Percentiles rank a stretch among this genome's conserved stretches.
Conservation (phyloP, 306 rosid species). For the Fagus sylvatica region DNA sequence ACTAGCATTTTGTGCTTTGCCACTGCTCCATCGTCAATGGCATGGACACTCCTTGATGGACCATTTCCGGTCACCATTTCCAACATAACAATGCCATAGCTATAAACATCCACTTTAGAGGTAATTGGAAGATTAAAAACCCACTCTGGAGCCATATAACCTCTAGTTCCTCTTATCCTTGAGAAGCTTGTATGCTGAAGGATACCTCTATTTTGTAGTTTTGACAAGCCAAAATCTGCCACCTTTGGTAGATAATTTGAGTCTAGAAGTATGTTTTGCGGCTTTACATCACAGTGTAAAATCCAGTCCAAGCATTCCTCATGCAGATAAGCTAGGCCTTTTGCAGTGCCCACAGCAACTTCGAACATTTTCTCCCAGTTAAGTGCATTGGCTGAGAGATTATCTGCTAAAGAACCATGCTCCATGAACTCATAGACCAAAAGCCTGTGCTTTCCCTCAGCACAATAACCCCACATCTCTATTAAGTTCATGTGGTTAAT, state of each 20-base stretch:
- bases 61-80: slow-evolving; percentile 40
- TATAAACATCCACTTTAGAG: slow-evolving; percentile 47
- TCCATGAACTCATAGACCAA: slow-evolving; percentile 42
- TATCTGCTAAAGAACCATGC: slow-evolving; percentile 32
- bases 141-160: slow-evolving; percentile 48
- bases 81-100: slow-evolving; percentile 40
- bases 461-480: slow-evolving; percentile 46
- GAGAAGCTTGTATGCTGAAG: slow-evolving; percentile 21
- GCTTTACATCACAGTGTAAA: slow-evolving; percentile 43
- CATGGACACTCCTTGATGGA: not conserved
- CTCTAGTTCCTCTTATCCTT: slow-evolving; percentile 37
- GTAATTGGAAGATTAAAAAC: slow-evolving; percentile 32
- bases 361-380: slow-evolving; percentile 31
- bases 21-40: not conserved
- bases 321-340: slow-evolving; percentile 49
- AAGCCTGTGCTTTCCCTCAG: slow-evolving; percentile 32
- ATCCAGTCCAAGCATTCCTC: slow-evolving; percentile 49
- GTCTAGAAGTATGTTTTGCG: slow-evolving; percentile 37
- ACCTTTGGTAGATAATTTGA: slow-evolving; percentile 31
- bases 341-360: slow-evolving; percentile 41
- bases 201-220: slow-evolving; percentile 26
- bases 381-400: slow-evolving; percentile 19
- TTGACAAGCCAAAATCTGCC: slow-evolving; percentile 37
- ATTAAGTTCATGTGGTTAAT: slow-evolving; percentile 42
- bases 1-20: slow-evolving; percentile 16